phyloP scores from a whole-genome alignment of 768 basidiomycete species.

The Auriscalpium orientale region DNA sequence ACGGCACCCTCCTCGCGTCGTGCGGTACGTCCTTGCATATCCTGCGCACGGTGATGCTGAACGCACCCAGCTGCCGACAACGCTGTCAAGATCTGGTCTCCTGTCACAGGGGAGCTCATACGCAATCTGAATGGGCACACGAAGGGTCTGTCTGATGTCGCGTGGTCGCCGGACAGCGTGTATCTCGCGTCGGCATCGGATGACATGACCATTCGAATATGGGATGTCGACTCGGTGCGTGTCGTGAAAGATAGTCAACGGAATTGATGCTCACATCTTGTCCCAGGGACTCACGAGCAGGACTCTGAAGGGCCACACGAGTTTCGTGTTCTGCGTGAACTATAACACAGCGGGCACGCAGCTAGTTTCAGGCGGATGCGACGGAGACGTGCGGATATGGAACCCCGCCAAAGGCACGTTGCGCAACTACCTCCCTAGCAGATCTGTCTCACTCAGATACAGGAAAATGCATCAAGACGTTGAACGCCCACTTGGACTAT shows the following conservation, averaged over 20 bases:
- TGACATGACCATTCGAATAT: slow-evolving; percentile 82
- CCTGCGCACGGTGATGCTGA: neutral
- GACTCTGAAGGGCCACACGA: slow-evolving; percentile 73
- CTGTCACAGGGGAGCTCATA: slow-evolving; percentile 69
- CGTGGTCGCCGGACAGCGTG: slow-evolving; percentile 80
- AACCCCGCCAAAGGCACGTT: slow-evolving; percentile 68
- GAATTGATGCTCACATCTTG: neutral
- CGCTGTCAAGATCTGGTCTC: slow-evolving; percentile 76
- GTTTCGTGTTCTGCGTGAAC: slow-evolving; percentile 87
- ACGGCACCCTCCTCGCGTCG: slow-evolving; percentile 80
- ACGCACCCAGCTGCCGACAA: slow-evolving; percentile 60
- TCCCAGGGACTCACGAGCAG: slow-evolving; percentile 62
- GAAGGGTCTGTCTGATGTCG: slow-evolving; percentile 80
- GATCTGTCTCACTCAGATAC: neutral
- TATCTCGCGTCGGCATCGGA: slow-evolving; percentile 90
- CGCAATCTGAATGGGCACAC: slow-evolving; percentile 70
- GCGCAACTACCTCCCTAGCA: no score
- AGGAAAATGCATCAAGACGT: slow-evolving; percentile 80
- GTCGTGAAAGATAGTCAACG: neutral
- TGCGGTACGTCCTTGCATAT: slow-evolving; percentile 48
- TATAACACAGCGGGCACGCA: slow-evolving; percentile 85
- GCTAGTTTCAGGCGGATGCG: slow-evolving; percentile 87
- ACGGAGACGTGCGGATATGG: slow-evolving; percentile 92
- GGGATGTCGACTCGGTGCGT: slow-evolving; percentile 77
- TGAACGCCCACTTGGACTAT: slow-evolving; percentile 92